Base-by-base conservation (phyloP, 148 eudicot genomes). In the Tetragonia tetragonoides region DNA sequence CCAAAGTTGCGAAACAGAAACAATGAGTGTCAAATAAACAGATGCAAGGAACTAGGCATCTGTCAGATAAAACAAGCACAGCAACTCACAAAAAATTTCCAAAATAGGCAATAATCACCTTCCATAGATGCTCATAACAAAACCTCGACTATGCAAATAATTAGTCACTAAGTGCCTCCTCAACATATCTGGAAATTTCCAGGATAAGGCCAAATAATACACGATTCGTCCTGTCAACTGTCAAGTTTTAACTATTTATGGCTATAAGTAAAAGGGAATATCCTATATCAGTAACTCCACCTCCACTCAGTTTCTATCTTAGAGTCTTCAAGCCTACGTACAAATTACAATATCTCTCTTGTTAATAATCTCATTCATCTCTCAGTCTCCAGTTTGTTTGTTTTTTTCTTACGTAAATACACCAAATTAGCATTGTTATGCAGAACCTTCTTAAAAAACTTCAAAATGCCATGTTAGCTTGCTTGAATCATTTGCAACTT, bases 401-500 rank as follows among this genome's bases (percentile, higher is more conserved):
- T n/a, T 14, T 17, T 20, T 65, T 17, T 67, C 70, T 6, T n/a
- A 67, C 10, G 12, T 41, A 10, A 40, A 0, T 10, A 3, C 18
- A 67, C 11, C 49, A 66, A 16, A 37, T 14, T 12, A 3, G 42
- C 6, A 67, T 12, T 28, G 7, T 49, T 49, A 49, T 49, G 53
- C 53, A 49, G 53, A 12, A 34, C 68, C 16, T 38, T 23, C 15
- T 40, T 18, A 9, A 40, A 49, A 68, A 16, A 15, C 11, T 21
- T 49, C 23, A 44, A 44, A 42, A 18, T 68, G 54, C 34, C 46
- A 10, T 20, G 34, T 14, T 20, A 53, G 72, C 51, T 20, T 68
- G 54, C 47, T 68, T 68, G 72, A 66, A 68, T 51, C 51, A 21
- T 16, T n/a, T 24, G 37, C 51, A 68, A n/a, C 34, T 42, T 68